These are phyloP conservation scores for Teratosphaeria gauchensis DNA, from an alignment of 2,329 filamentous ascomycete species.

Conservation along the genomic window DNA sequence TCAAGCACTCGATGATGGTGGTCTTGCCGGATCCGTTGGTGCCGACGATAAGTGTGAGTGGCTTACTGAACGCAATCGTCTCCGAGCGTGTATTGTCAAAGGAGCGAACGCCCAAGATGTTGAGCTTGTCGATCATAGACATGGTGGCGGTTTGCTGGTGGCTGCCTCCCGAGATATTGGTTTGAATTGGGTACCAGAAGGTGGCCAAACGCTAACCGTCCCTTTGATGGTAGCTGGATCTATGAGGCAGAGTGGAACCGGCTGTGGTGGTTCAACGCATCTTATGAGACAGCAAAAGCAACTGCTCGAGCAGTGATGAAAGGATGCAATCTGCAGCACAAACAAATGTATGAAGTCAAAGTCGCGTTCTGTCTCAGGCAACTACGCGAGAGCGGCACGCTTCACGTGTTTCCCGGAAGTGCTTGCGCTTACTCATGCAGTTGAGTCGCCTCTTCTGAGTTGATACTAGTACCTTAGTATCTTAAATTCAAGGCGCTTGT, in stretches of 20 bases:
- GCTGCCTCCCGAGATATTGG: too few relatives aligned
- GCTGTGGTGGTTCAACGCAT: background rate
- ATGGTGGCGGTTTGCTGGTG: slow-evolving; percentile 10
- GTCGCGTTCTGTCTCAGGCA: too few relatives aligned
- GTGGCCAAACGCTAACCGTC: too few relatives aligned
- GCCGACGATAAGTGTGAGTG: slow-evolving; percentile 90
- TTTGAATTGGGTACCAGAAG: too few relatives aligned
- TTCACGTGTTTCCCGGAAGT: background rate
- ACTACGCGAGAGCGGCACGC: background rate
- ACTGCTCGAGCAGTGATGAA: too few relatives aligned
- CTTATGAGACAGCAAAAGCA: background rate
- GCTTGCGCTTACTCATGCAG: too few relatives aligned
- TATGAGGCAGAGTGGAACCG: background rate
- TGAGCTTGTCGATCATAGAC: slow-evolving; percentile 77
- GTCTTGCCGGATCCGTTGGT: slow-evolving; percentile 98
- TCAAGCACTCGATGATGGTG: slow-evolving; percentile 97
- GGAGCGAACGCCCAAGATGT: slow-evolving; percentile 76
- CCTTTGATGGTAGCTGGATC: too few relatives aligned
- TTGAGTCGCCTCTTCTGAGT: too few relatives aligned
- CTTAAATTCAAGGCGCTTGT: background rate
- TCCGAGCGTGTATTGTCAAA: slow-evolving; percentile 69
- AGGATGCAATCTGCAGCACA: too few relatives aligned
- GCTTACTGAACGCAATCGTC: slow-evolving; percentile 78
- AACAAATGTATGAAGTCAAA: too few relatives aligned
- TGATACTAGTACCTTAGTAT: too few relatives aligned